A percentile compares a stretch with the other conserved stretches of the same genome.
These are phyloP conservation scores for Cryoendolithus antarcticus DNA, from an alignment of 2,329 filamentous ascomycete species.

Conservation along the genomic window DNA sequence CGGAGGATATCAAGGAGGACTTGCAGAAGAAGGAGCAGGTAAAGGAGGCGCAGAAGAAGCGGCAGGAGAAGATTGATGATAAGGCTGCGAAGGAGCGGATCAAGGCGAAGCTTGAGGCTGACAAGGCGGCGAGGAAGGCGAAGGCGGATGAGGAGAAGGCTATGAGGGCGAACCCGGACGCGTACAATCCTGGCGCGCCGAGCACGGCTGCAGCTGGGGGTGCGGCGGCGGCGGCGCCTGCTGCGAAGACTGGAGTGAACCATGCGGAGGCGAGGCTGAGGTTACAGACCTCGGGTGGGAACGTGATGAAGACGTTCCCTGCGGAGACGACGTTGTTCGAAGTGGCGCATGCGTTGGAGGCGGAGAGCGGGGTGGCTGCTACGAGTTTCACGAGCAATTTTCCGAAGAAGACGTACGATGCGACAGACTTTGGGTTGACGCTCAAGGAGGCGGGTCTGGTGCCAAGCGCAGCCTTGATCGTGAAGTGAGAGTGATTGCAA, in stretches of 20 bases:
- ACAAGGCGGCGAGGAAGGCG: constrained; percentile 77
- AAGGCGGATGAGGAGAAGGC: constrained; percentile 82
- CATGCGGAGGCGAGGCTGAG: constrained; percentile 73
- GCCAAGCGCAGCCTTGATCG: constrained; percentile 79
- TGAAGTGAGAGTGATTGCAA: constrained; percentile 31
- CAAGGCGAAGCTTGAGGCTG: constrained; percentile 84
- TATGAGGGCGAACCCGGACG: constrained; percentile 60
- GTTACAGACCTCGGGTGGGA: constrained; percentile 68
- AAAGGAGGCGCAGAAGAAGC: constrained; percentile 79
- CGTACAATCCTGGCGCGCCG: constrained; percentile 36
- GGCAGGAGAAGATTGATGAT: constrained; percentile 76
- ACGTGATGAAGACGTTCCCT: constrained; percentile 74
- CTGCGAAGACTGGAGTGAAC: constrained; percentile 47
- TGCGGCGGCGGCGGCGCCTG: constrained; percentile 29
- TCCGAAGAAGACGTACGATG: constrained; percentile 65
- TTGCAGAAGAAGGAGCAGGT: constrained; percentile 78
- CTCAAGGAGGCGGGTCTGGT: constrained; percentile 84
- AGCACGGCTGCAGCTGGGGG: constrained; percentile 26
- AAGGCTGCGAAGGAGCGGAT: constrained; percentile 77
- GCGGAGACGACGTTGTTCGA: constrained; percentile 90
- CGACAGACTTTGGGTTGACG: constrained; percentile 70
- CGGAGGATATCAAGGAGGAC: constrained; percentile 81
- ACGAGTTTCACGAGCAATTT: constrained; percentile 75
- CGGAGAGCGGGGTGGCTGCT: constrained; percentile 59
- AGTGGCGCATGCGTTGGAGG: constrained; percentile 62